Base-by-base conservation (phyloP, 2,329 filamentous ascomycete genomes). In the Rhexocercosporidium sp. region DNA sequence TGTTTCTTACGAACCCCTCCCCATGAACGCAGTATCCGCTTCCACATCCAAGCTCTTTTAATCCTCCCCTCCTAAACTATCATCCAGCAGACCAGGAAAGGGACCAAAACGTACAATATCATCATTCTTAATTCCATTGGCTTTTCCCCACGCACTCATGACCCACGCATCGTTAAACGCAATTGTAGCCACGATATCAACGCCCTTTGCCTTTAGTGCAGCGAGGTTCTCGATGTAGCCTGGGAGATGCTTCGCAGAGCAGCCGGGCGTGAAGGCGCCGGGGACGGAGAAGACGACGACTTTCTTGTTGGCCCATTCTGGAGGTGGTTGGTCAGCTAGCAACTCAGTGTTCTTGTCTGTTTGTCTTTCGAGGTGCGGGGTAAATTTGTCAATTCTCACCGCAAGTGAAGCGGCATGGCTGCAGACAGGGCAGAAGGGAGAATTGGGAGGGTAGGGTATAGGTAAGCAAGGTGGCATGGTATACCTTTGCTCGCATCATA, bases 401-500 rank as follows among this genome's bases (percentile, higher is more conserved):
- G 4, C 29, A n/a, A n/a, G n/a, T 20, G 27, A 29, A 31, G 14
- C 29, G 34, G 44, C 29, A 12, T 41, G 25, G 47, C 9, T 51
- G 20, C 22, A 56, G 25, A 20, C 11, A 20, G 47, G 22, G 20
- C 22, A 5, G 27, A 31, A 29, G 47, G 47, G 29, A 20, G 44
- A n/a, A 25, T 20, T 46, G n/a, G 46, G n/a, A 31, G 39, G 39
- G 12, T 53, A 41, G 34, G 41, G 54, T 44, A 20, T 53, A 18
- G 41, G 16, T n/a, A 44, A 18, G 16, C 62, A 18, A 65, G 39
- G 12, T 46, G 46, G 57, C 54, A 51, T 34, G 1, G 3, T 25
- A 22, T 34, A 88, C 87, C 86, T 81, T 94, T 91, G 83, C 88
- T 91, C 76, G 94, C 94, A 74, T 96, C 84, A 83, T 91, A 96